These are phyloP conservation scores for Alternaria atra DNA, from an alignment of 2,329 filamentous ascomycete genomes.

Conservation along the genomic window DNA sequence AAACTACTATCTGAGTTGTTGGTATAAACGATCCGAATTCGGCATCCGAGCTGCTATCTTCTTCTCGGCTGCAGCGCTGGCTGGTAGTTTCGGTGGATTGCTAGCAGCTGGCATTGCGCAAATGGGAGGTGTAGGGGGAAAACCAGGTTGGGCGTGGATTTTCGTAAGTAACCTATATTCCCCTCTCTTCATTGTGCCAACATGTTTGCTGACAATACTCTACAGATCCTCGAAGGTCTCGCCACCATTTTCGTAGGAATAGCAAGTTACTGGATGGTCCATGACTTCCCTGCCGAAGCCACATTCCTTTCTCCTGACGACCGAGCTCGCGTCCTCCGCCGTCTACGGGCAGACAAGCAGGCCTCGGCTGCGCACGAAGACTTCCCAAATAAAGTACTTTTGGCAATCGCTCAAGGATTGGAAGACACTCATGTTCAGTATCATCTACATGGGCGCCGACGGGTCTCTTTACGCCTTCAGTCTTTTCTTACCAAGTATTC, in stretches of 20 bases:
- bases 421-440: slow-evolving; percentile 80
- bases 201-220: slow-evolving; percentile 4
- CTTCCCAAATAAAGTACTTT: slow-evolving; percentile 76
- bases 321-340: slow-evolving; percentile 74
- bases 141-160: slow-evolving; percentile 56
- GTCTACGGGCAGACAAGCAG: slow-evolving; percentile 76
- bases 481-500: slow-evolving; percentile 82
- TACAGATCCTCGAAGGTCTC: slow-evolving; percentile 69
- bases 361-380: slow-evolving; percentile 77
- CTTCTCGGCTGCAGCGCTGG: slow-evolving; percentile 82
- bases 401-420: slow-evolving; percentile 79
- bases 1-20: slow-evolving; percentile 83
- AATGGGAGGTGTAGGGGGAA: slow-evolving; percentile 69
- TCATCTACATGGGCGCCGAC: slow-evolving; percentile 79
- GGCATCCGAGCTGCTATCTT: slow-evolving; percentile 83
- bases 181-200: neutral
- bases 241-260: slow-evolving; percentile 74
- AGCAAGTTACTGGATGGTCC: slow-evolving; percentile 74
- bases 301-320: slow-evolving; percentile 76
- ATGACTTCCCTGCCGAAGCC: slow-evolving; percentile 80
- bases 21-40: slow-evolving; percentile 83
- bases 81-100: slow-evolving; percentile 79
- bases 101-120: slow-evolving; percentile 75
- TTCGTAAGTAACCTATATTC: slow-evolving; percentile 47
- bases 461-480: slow-evolving; percentile 79